These are phyloP conservation scores for Coemansia sp. DNA, from an alignment of 192 early-diverging fungal species.

Conservation along the genomic window DNA sequence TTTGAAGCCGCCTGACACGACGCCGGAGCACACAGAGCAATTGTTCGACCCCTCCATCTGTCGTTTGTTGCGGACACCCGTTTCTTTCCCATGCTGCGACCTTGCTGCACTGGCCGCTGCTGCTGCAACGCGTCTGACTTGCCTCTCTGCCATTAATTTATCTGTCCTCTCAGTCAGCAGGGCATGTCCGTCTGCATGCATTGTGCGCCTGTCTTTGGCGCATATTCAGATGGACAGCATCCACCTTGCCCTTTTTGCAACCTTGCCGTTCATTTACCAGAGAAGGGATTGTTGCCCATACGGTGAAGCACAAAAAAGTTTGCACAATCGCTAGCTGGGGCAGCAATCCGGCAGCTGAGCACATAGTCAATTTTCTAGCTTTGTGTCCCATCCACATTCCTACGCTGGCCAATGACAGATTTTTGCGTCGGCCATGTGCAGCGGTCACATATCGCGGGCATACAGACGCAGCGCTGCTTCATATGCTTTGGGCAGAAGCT, in stretches of 20 bases:
- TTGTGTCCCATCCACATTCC: too few species aligned
- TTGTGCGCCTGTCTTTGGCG: neutral
- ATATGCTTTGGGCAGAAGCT: too few species aligned
- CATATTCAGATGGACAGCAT: neutral
- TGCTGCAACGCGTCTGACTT: neutral
- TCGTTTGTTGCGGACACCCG: neutral
- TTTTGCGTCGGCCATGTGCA: too few species aligned
- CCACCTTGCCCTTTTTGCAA: neutral
- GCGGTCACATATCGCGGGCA: too few species aligned
- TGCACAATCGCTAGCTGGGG: neutral
- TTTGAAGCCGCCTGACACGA: neutral
- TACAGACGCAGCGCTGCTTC: too few species aligned
- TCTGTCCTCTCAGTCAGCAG: neutral
- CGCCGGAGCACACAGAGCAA: neutral
- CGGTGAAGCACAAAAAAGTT: neutral
- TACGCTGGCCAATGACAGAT: too few species aligned
- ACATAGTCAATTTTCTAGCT: neutral
- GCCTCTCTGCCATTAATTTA: neutral
- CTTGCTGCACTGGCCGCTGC: neutral
- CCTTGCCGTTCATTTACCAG: neutral
- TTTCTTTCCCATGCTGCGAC: neutral
- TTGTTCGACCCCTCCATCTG: neutral
- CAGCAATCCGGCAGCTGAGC: neutral
- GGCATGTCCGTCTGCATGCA: conserved; percentile 1
- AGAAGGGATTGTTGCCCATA: neutral